phyloP scores from a whole-genome alignment of 768 basidiomycete genomes.

The Suillus lakei region DNA sequence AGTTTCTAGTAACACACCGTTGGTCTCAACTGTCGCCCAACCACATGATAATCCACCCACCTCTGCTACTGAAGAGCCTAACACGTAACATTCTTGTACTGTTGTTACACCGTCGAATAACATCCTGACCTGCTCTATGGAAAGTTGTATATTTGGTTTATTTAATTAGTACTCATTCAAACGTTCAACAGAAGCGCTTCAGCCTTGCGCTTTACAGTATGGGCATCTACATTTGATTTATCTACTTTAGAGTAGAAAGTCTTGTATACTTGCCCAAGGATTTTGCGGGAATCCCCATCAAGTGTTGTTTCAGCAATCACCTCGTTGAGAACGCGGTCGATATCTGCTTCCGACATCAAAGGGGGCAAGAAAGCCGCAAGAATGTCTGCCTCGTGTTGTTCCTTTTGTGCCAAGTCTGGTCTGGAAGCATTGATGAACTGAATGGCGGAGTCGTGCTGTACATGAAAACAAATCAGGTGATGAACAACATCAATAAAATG shows the following conservation, averaged over 20 bases:
- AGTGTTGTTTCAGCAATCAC: constrained; percentile 37
- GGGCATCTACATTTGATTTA: constrained; percentile 59
- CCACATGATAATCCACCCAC: not conserved
- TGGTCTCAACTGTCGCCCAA: not conserved
- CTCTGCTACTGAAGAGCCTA: not conserved
- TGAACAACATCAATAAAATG: not conserved
- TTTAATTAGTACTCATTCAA: constrained; percentile 3
- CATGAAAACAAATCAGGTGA: constrained; percentile 15
- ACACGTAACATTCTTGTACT: not conserved
- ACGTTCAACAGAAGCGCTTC: constrained; percentile 40
- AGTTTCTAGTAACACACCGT: constrained; percentile 25
- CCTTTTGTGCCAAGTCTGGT: constrained; percentile 67
- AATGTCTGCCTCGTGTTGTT: constrained; percentile 58
- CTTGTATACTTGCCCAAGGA: constrained; percentile 59
- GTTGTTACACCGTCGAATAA: not conserved
- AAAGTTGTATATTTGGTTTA: constrained; percentile 1
- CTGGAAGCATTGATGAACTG: constrained; percentile 64
- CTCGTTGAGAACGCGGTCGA: constrained; percentile 55
- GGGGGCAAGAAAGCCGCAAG: constrained; percentile 65
- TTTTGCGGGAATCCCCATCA: constrained; percentile 25
- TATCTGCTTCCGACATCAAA: constrained; percentile 54
- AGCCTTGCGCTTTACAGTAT: constrained; percentile 58
- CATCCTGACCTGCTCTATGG: not conserved
- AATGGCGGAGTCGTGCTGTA: constrained; percentile 61
- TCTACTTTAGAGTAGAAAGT: constrained; percentile 67